Evolutionary conservation across 1,139 yeast species (phyloP).

Genomic region (Dujonia santamariae): DNA sequence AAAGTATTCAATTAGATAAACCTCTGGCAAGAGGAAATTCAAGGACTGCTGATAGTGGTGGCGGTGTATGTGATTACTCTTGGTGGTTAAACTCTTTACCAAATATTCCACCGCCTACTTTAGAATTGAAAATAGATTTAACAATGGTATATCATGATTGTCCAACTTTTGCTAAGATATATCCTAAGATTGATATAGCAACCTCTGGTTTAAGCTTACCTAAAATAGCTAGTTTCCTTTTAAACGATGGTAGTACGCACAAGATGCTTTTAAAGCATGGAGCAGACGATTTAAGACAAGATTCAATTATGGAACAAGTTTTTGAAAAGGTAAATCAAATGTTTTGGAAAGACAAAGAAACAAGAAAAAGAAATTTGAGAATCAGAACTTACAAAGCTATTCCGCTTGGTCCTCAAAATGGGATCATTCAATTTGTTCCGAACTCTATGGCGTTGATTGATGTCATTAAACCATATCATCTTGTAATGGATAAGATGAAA

Average conservation of each 20-base stretch:
- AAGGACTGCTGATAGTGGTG: slow-evolving; percentile 38
- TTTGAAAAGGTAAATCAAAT: slow-evolving; percentile 82
- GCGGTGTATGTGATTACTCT: slow-evolving; percentile 1
- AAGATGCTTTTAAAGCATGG: slow-evolving; percentile 76
- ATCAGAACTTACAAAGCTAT: slow-evolving; percentile 86
- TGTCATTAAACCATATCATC: slow-evolving; percentile 57
- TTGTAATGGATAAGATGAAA: slow-evolving; percentile 38
- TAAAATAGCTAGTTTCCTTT: slow-evolving; percentile 57
- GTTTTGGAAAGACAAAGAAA: slow-evolving; percentile 52
- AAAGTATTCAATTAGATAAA: slow-evolving; percentile 32
- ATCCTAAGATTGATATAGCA: slow-evolving; percentile 54
- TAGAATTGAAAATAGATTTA: slow-evolving; percentile 37
- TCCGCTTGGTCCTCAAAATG: slow-evolving; percentile 85
- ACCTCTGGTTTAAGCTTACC: slow-evolving; percentile 85
- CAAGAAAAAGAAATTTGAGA: slow-evolving; percentile 53
- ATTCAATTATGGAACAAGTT: slow-evolving; percentile 96
- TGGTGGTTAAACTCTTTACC: slow-evolving; percentile 55
- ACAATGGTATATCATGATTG: slow-evolving; percentile 46
- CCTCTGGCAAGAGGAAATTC: slow-evolving; percentile 18
- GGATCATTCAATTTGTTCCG: slow-evolving; percentile 86
- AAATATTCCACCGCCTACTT: slow-evolving; percentile 69
- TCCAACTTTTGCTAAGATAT: slow-evolving; percentile 47
- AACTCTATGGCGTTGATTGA: slow-evolving; percentile 73
- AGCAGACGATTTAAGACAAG: slow-evolving; percentile 90
- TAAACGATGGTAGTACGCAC: slow-evolving; percentile 57